A percentile compares a stretch with the other conserved stretches of the same genome.
phyloP scores from a whole-genome alignment of 371 early-diverging fungal genomes.

The Mucor plumbeus region DNA sequence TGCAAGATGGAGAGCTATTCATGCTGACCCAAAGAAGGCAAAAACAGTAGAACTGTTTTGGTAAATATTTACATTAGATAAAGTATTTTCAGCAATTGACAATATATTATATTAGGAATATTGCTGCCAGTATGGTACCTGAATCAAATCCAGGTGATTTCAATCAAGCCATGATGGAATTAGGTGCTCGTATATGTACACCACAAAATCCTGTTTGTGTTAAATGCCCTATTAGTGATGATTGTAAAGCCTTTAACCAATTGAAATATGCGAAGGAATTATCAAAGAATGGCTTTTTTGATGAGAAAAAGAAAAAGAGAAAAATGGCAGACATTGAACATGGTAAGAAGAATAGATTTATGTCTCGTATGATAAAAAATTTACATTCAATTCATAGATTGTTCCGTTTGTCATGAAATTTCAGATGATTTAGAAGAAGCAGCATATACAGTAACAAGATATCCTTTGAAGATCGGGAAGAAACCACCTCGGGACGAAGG shows the following conservation, averaged over 20 bases:
- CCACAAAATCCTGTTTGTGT: constrained; percentile 74
- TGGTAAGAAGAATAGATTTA: constrained; percentile 18
- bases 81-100: neutral
- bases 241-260: constrained; percentile 69
- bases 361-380: no score
- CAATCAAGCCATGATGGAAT: constrained; percentile 88
- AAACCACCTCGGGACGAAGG: constrained; percentile 72
- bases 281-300: constrained; percentile 33
- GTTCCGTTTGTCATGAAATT: constrained; percentile 38
- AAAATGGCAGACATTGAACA: constrained; percentile 24
- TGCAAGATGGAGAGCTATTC: constrained; percentile 70
- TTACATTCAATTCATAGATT: constrained; percentile 16
- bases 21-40: constrained; percentile 74
- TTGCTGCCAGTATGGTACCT: constrained; percentile 65
- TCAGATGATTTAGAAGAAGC: constrained; percentile 35
- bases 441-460: constrained; percentile 50
- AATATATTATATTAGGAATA: constrained; percentile 42
- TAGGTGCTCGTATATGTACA: constrained; percentile 82
- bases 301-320: constrained; percentile 32
- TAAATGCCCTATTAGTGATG: constrained; percentile 66
- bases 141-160: constrained; percentile 73
- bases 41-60: constrained; percentile 64
- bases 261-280: constrained; percentile 13
- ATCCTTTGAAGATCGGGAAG: constrained; percentile 67
- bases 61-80: constrained; percentile 32